A percentile compares a stretch with the other conserved stretches of the same genome.
phyloP scores from a whole-genome alignment of 495 filamentous ascomycete species.

The Letharia lupina region DNA sequence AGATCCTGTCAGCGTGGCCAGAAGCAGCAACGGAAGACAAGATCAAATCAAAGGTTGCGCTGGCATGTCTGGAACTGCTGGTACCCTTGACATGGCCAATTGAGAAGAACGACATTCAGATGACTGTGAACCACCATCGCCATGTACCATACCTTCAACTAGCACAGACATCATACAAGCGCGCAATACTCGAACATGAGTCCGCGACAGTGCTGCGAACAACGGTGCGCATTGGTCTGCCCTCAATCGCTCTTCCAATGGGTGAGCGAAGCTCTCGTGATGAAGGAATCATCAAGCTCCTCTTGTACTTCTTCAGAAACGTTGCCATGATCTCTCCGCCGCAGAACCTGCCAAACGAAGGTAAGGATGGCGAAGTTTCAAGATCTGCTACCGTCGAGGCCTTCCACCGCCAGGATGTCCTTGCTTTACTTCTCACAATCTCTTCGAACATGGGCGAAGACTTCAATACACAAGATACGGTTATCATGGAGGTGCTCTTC shows the following conservation, averaged over 20 bases:
- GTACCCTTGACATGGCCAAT: constrained; percentile 93
- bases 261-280: constrained; percentile 72
- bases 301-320: constrained; percentile 84
- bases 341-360: constrained; percentile 47
- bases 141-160: constrained; percentile 84
- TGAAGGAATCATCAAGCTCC: constrained; percentile 85
- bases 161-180: constrained; percentile 82
- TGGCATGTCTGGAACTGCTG: constrained; percentile 85
- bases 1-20: constrained; percentile 78
- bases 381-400: constrained; percentile 80
- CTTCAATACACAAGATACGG: constrained; percentile 77
- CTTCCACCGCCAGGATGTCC: constrained; percentile 82
- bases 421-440: constrained; percentile 73
- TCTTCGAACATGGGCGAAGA: constrained; percentile 88
- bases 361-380: constrained; percentile 81
- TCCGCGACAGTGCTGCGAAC: constrained; percentile 67
- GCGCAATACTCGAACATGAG: constrained; percentile 72
- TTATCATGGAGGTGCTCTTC: constrained; percentile 83
- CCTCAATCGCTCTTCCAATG: constrained; percentile 72
- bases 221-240: constrained; percentile 70
- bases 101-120: constrained; percentile 65
- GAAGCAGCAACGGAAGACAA: constrained; percentile 56
- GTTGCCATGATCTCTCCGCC: constrained; percentile 74
- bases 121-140: constrained; percentile 87
- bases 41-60: constrained; percentile 66